These are phyloP conservation scores for Acrocalymma vagum DNA, from an alignment of 2,329 filamentous ascomycete genomes.

Conservation along the genomic window DNA sequence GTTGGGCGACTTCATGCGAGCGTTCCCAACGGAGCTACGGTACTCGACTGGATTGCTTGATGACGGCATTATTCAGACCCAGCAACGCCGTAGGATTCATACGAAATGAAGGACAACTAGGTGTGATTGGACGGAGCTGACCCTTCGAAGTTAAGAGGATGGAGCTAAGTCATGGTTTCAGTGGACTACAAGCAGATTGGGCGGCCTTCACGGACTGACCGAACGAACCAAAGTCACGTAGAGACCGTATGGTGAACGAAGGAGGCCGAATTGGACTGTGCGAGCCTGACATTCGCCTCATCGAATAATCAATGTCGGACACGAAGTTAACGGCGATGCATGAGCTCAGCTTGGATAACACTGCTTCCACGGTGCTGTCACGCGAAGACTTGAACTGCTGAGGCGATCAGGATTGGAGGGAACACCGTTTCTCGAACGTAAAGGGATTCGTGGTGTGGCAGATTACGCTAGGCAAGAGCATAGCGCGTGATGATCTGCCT, in stretches of 20 bases:
- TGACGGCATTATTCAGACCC: conserved; percentile 12
- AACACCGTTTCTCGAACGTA: conserved; percentile 10
- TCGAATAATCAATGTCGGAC: conserved; percentile 14
- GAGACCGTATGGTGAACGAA: conserved; percentile 13
- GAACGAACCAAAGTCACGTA: conserved; percentile 14
- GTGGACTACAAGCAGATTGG: conserved; percentile 10
- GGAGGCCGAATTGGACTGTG: conserved; percentile 11
- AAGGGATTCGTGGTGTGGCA: conserved; percentile 9
- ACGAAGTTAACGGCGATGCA: conserved; percentile 12
- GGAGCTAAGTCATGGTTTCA: conserved; percentile 17
- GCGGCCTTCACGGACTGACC: conserved; percentile 13
- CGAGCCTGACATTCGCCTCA: conserved; percentile 11
- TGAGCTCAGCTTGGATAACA: conserved; percentile 9
- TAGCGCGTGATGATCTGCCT: conserved; percentile 11
- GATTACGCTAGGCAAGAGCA: conserved; percentile 13
- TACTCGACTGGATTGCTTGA: conserved; percentile 14
- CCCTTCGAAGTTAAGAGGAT: conserved; percentile 15
- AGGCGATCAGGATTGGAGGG: conserved; percentile 11
- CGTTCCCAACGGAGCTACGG: conserved; percentile 10
- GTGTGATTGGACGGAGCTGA: conserved; percentile 11
- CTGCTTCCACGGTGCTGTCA: conserved; percentile 8
- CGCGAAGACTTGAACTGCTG: conserved; percentile 10
- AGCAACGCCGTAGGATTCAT: conserved; percentile 13
- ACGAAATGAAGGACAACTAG: conserved; percentile 15
- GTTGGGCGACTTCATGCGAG: conserved; percentile 10